A percentile compares a stretch with the other conserved stretches of the same genome.
These are phyloP conservation scores for Allium cepa DNA, from an alignment of 106 monocot species.

Conservation along the genomic window DNA sequence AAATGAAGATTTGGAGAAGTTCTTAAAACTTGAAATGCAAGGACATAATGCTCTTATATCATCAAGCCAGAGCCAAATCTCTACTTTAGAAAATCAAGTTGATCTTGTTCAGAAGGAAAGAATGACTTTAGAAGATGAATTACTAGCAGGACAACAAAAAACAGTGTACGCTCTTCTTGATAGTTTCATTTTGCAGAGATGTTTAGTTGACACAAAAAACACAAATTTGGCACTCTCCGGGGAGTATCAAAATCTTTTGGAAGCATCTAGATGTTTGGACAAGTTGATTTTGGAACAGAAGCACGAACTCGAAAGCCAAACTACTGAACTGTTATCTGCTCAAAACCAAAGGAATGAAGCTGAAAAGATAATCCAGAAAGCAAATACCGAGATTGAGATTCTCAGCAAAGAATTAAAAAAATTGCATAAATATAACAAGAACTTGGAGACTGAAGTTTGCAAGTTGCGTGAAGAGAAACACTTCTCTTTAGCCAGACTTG, in stretches of 20 bases:
- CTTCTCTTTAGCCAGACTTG: constrained; percentile 17
- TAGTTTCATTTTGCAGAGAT: constrained; percentile 16
- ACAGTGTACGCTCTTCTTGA: not conserved
- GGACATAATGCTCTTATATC: constrained; percentile 4
- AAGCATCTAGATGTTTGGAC: constrained; percentile 1
- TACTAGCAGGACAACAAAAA: constrained; percentile 20
- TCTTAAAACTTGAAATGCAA: constrained; percentile 20
- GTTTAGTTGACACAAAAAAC: constrained; percentile 8
- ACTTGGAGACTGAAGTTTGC: constrained; percentile 21
- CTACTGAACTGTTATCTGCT: constrained; percentile 15
- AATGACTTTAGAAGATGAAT: constrained; percentile 13
- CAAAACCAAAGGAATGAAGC: constrained; percentile 23
- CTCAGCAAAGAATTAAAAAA: constrained; percentile 15
- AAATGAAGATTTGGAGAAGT: constrained; percentile 38
- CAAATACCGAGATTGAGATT: constrained; percentile 23
- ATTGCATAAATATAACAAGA: constrained; percentile 15
- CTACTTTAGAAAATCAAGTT: constrained; percentile 10
- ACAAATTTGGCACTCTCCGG: constrained; percentile 22
- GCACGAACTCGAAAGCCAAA: constrained; percentile 4
- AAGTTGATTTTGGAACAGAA: not conserved
- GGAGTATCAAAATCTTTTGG: constrained; percentile 28
- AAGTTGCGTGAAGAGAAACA: constrained; percentile 39
- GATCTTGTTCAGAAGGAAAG: not conserved
- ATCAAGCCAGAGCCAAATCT: constrained; percentile 11
- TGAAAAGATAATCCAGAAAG: constrained; percentile 8